phyloP scores from a whole-genome alignment of 805 yeast species.

The Sugiyamaella americana region DNA sequence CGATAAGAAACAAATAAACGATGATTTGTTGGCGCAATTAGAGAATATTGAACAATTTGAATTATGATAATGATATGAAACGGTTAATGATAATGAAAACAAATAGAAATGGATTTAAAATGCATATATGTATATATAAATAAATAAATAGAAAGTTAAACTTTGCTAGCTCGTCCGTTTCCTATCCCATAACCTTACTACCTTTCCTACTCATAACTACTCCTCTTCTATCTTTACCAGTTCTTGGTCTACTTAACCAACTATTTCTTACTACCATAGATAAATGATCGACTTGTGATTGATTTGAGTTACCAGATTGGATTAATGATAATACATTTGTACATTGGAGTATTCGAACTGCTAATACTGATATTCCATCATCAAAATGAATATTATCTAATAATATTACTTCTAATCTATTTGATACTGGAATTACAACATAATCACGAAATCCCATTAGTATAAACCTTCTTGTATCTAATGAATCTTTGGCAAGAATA shows the following conservation, averaged over 20 bases:
- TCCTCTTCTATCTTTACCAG: constrained; percentile 29
- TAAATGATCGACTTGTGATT: constrained; percentile 51
- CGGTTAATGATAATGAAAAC: no score
- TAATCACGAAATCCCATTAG: constrained; percentile 34
- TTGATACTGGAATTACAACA: constrained; percentile 28
- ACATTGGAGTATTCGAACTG: constrained; percentile 49
- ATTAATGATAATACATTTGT: constrained; percentile 51
- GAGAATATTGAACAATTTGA: constrained; percentile 15
- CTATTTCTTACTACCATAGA: constrained; percentile 26
- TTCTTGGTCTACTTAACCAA: constrained; percentile 27
- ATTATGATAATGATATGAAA: constrained; percentile 4
- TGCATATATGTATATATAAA: no score
- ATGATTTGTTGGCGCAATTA: constrained; percentile 12
- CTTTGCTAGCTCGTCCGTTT: not conserved
- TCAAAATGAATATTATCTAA: constrained; percentile 9
- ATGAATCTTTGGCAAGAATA: constrained; percentile 18
- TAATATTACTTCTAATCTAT: not conserved
- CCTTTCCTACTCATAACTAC: constrained; percentile 14
- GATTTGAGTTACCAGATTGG: constrained; percentile 50
- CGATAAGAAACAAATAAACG: constrained; percentile 7
- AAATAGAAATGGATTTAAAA: no score
- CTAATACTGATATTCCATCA: constrained; percentile 19
- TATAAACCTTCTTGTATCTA: constrained; percentile 27
- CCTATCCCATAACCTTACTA: no score
- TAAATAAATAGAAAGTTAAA: not conserved